Base-by-base conservation (phyloP, 2,329 filamentous ascomycete genomes). In the Stachybotrys elegans region DNA sequence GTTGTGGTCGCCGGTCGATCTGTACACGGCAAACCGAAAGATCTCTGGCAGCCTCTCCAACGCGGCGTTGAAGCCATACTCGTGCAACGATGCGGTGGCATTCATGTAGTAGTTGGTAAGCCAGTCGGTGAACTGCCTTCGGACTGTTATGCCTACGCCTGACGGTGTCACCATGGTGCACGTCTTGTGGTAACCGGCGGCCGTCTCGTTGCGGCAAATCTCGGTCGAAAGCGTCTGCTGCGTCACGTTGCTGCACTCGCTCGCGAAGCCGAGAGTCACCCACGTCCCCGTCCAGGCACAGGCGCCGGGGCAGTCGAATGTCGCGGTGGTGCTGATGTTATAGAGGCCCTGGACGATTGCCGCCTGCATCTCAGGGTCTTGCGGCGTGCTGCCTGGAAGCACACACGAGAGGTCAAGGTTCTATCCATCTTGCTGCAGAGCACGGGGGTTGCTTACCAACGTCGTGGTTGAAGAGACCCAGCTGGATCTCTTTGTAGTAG, bases 121-220 rank as follows among this genome's bases (percentile, higher is more conserved):
- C 2, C 16, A 38, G 11, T 46, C 38, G 13, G 46, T 40, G 1
- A n/a, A 3, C 2, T 5, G 2, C 16, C 21, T 7, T 4, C 14
- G 34, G n/a, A 41, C 46, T 6, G 38, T 45, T 19, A 50, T 20
- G 3, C 4, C 9, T 14, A 50, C 3, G 1, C 46, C 46, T 12
- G n/a, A 31, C 1, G 48, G 48, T 2, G 48, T 48, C 6, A 43
- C 48, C 45, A 50, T 44, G 27, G 43, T 46, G 38, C 46, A 50
- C 14, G 7, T 4, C 7, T 19, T 4, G 8, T 16, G 3, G 3
- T 8, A 16, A 8, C 6, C 8, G 14, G 9, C 14, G 9, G 8
- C 25, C 8, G 25, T 8, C 11, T 3, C 17, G 2, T 22, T 8
- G 3, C 6, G 12, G 31, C 48, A 50, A 4, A 13, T 25, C 22